Conservation (phyloP, 2,329 filamentous ascomycete species). For the Fusarium incarnatum region DNA sequence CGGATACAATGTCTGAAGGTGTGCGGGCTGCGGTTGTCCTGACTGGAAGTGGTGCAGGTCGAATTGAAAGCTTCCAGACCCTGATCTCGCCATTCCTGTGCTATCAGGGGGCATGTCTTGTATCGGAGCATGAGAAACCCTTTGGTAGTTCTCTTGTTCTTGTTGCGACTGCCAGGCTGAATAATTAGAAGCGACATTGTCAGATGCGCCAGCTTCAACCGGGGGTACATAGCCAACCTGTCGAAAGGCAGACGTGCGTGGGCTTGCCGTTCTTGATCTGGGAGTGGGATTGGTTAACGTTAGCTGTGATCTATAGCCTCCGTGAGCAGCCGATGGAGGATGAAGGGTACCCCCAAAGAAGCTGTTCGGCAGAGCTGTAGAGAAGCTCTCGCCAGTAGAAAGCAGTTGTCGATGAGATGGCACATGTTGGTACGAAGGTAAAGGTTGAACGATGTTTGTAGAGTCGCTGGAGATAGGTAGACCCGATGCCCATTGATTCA, state of each 20-base stretch:
- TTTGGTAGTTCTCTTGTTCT: constrained; percentile 34
- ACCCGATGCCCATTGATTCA: constrained; percentile 28
- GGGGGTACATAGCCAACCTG: constrained; percentile 28
- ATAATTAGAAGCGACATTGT: constrained; percentile 23
- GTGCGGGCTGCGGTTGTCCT: constrained; percentile 26
- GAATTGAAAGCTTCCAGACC: constrained; percentile 43
- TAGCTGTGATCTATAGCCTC: constrained; percentile 39
- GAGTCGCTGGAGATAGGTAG: constrained; percentile 33
- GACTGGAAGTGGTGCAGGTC: constrained; percentile 40
- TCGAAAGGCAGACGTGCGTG: background rate
- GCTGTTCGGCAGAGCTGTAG: constrained; percentile 33
- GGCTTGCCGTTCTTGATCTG: constrained; percentile 11
- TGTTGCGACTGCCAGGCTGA: constrained; percentile 25
- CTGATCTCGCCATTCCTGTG: constrained; percentile 41
- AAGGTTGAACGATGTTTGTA: constrained; percentile 23
- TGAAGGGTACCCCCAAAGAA: constrained; percentile 28
- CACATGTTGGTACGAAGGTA: background rate
- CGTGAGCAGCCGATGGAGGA: constrained; percentile 26
- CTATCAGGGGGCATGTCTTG: constrained; percentile 10
- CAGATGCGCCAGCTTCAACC: constrained; percentile 8
- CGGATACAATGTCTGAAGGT: constrained; percentile 23
- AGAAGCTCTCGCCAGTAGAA: constrained; percentile 23
- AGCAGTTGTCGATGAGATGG: constrained; percentile 11
- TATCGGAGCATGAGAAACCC: constrained; percentile 1
- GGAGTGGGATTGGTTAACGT: constrained; percentile 36